phyloP scores from a whole-genome alignment of 768 basidiomycete species.

The Podaxis sp. region DNA sequence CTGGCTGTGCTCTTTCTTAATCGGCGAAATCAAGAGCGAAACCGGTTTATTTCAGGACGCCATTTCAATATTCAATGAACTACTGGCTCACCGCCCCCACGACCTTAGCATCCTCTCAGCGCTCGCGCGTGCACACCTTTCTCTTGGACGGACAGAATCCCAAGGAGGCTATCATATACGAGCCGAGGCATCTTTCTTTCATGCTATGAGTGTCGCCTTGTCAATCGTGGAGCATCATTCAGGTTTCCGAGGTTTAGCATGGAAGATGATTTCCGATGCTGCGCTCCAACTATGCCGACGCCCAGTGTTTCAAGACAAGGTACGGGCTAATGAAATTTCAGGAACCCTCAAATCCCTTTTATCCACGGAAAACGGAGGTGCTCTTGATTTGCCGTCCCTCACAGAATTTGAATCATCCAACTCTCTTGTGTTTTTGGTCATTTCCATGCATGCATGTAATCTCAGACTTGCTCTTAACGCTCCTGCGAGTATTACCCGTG shows the following conservation, averaged over 20 bases:
- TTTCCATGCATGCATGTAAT: conserved; percentile 59
- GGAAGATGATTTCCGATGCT: conserved; percentile 85
- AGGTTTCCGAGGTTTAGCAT: conserved; percentile 70
- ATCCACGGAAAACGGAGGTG: conserved; percentile 1
- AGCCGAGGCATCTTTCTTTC: conserved; percentile 70
- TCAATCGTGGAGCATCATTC: conserved; percentile 47
- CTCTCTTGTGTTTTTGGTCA: conserved; percentile 34
- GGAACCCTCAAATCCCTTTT: conserved; percentile 22
- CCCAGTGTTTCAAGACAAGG: conserved; percentile 48
- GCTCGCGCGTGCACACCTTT: conserved; percentile 70
- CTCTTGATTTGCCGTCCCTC: neutral
- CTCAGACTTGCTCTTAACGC: conserved; percentile 59
- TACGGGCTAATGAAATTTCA: conserved; percentile 34
- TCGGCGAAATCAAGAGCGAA: conserved; percentile 81
- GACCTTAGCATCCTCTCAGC: conserved; percentile 75
- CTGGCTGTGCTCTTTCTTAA: conserved; percentile 83
- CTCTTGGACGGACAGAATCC: conserved; percentile 66
- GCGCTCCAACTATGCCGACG: conserved; percentile 62
- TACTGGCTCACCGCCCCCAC: conserved; percentile 54
- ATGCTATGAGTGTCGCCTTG: conserved; percentile 54
- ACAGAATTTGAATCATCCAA: neutral
- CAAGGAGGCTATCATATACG: conserved; percentile 71
- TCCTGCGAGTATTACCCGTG: conserved; percentile 41
- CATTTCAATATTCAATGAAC: conserved; percentile 57
- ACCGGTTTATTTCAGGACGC: conserved; percentile 78